Percentiles rank a stretch among this genome's conserved stretches.
Evolutionary conservation across 108 stramenopile genomes (phyloP).

Genomic region (Pseudonitzschia multiseries): DNA sequence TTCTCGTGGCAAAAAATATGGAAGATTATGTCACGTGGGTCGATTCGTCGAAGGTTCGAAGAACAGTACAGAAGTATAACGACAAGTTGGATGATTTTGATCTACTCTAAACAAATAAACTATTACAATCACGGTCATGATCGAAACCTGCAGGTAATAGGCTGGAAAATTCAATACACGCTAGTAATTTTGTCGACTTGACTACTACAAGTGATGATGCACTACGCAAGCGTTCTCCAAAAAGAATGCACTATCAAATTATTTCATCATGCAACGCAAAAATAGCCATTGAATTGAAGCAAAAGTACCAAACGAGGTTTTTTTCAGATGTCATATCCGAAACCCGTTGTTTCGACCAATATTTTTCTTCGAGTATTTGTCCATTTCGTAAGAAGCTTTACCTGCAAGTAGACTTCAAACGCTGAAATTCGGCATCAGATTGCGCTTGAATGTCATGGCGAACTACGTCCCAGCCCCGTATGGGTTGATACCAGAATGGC

Average conservation of each 20-base stretch:
- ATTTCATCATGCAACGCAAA: too few relatives aligned
- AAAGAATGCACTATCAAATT: too few relatives aligned
- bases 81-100: conserved; percentile 99
- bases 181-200: too few relatives aligned
- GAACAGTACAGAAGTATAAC: conserved; percentile 94
- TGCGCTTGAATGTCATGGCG: conserved; percentile 7
- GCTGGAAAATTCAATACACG: too few relatives aligned
- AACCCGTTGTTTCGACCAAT: not conserved
- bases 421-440: conserved; percentile 16
- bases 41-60: conserved; percentile 92
- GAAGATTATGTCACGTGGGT: conserved; percentile 99
- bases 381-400: not conserved
- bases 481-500: conserved; percentile 35
- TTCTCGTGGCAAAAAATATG: conserved; percentile 91
- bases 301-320: too few relatives aligned
- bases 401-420: not conserved
- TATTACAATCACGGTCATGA: not conserved
- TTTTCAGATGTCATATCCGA: too few relatives aligned
- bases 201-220: too few relatives aligned
- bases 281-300: too few relatives aligned
- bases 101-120: conserved; percentile 65
- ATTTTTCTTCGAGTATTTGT: not conserved
- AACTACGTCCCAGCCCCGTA: conserved; percentile 27
- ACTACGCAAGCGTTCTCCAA: too few relatives aligned
- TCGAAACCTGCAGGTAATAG: too few relatives aligned